These are phyloP conservation scores for Lophiotrema nucula DNA, from an alignment of 495 filamentous ascomycete species.

Conservation along the genomic window DNA sequence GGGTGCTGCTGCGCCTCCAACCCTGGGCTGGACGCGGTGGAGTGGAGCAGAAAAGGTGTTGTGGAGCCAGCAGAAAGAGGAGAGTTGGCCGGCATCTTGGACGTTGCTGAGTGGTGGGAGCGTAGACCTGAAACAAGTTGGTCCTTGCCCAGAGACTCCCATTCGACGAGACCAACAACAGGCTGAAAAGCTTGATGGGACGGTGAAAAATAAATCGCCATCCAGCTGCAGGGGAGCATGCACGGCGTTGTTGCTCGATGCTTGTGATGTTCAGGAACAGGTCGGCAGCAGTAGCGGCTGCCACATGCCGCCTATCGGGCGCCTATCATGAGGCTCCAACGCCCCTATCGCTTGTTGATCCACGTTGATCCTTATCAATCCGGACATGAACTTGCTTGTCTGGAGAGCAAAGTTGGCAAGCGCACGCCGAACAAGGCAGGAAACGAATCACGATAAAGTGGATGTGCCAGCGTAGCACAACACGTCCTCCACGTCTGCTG, in stretches of 20 bases:
- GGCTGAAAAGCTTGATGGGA: conserved; percentile 18
- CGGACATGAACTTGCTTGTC: neutral
- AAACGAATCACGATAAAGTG: neutral
- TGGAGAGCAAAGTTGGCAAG: neutral
- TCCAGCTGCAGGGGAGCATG: neutral
- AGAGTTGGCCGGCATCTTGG: neutral
- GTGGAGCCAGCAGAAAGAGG: conserved; percentile 3
- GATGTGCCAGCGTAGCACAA: neutral
- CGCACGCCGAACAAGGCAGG: neutral
- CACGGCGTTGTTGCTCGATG: too few relatives aligned
- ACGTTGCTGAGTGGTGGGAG: neutral
- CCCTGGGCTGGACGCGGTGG: neutral
- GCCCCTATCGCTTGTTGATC: neutral
- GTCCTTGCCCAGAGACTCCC: neutral
- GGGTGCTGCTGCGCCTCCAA: neutral
- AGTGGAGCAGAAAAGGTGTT: neutral
- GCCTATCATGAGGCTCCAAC: neutral
- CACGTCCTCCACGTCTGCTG: neutral
- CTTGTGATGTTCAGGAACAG: neutral
- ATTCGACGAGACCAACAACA: conserved; percentile 20
- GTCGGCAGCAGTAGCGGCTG: neutral
- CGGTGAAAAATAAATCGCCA: neutral
- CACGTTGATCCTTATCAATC: neutral
- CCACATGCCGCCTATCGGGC: neutral
- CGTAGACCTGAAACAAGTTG: conserved; percentile 8